These are phyloP conservation scores for Leccinum griseonigrum DNA, from an alignment of 1,284 basidiomycete genomes.

Conservation along the genomic window DNA sequence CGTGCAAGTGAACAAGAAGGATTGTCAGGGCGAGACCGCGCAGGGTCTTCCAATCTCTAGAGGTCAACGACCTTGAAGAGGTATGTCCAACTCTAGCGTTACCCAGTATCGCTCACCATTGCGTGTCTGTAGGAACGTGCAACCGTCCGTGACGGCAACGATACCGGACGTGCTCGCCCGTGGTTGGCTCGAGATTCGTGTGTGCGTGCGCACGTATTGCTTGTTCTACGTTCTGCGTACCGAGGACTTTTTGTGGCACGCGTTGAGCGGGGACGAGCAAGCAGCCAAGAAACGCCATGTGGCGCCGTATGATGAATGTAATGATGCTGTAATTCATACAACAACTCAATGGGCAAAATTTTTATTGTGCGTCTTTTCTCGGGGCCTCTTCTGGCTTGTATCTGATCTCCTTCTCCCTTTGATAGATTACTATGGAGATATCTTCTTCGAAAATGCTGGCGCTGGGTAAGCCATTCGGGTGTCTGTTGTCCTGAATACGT, in stretches of 20 bases:
- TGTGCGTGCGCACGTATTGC: slow-evolving; percentile 78
- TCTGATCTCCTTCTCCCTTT: not conserved
- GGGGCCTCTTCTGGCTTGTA: not conserved
- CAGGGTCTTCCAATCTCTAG: slow-evolving; percentile 49
- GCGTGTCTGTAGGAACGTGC: slow-evolving; percentile 41
- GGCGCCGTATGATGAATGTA: slow-evolving; percentile 70
- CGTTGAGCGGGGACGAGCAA: slow-evolving; percentile 10
- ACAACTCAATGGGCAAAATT: slow-evolving; percentile 75
- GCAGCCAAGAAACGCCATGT: slow-evolving; percentile 57
- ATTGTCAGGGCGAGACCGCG: slow-evolving; percentile 49
- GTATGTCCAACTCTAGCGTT: slow-evolving; percentile 38
- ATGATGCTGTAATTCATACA: slow-evolving; percentile 85
- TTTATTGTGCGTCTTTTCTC: slow-evolving; percentile 55
- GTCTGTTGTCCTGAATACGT: not conserved
- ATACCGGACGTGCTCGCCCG: slow-evolving; percentile 47
- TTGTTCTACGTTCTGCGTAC: slow-evolving; percentile 79
- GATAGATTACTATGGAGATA: slow-evolving; percentile 76
- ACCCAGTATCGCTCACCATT: not conserved
- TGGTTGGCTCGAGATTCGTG: slow-evolving; percentile 74
- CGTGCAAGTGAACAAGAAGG: not conserved
- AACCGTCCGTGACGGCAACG: slow-evolving; percentile 32
- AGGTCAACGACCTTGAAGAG: slow-evolving; percentile 70
- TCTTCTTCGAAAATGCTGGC: slow-evolving; percentile 77
- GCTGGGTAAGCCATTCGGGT: slow-evolving; percentile 43
- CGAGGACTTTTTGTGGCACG: slow-evolving; percentile 60